Conservation (phyloP, 2,329 filamentous ascomycete genomes). For the Trichoderma cornu-damae region DNA sequence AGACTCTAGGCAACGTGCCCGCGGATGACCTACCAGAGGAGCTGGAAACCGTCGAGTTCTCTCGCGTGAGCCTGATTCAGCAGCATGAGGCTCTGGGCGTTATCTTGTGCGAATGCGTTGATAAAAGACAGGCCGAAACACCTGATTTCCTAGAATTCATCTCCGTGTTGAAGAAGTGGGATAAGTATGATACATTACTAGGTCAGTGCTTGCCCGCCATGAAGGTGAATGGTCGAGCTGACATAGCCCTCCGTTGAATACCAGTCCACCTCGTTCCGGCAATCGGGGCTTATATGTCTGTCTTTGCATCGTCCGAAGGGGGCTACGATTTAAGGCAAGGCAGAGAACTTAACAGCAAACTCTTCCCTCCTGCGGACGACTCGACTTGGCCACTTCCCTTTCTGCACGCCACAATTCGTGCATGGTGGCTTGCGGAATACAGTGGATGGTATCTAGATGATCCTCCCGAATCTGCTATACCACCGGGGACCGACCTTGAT, state of each 20-base stretch:
- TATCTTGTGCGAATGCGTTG: conserved; percentile 74
- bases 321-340: conserved; percentile 63
- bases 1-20: conserved; percentile 64
- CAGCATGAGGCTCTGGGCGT: conserved; percentile 86
- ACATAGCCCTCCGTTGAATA: background rate
- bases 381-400: conserved; percentile 67
- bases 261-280: conserved; percentile 76
- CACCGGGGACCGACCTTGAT: conserved; percentile 58
- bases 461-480: conserved; percentile 52
- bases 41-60: conserved; percentile 73
- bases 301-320: conserved; percentile 73
- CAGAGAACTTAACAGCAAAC: conserved; percentile 61
- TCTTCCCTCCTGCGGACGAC: conserved; percentile 63
- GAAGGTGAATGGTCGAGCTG: background rate
- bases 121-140: conserved; percentile 63
- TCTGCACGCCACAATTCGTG: conserved; percentile 71
- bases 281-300: conserved; percentile 68
- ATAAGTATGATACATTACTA: conserved; percentile 67
- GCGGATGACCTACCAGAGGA: conserved; percentile 52
- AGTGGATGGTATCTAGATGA: conserved; percentile 82
- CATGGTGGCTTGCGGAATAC: conserved; percentile 91
- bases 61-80: conserved; percentile 71
- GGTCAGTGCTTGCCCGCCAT: conserved; percentile 34
- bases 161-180: conserved; percentile 59
- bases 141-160: conserved; percentile 72